Percentiles rank a stretch among this genome's conserved stretches.
phyloP scores from a whole-genome alignment of 2,329 filamentous ascomycete species.

The Podosphaera xanthii region DNA sequence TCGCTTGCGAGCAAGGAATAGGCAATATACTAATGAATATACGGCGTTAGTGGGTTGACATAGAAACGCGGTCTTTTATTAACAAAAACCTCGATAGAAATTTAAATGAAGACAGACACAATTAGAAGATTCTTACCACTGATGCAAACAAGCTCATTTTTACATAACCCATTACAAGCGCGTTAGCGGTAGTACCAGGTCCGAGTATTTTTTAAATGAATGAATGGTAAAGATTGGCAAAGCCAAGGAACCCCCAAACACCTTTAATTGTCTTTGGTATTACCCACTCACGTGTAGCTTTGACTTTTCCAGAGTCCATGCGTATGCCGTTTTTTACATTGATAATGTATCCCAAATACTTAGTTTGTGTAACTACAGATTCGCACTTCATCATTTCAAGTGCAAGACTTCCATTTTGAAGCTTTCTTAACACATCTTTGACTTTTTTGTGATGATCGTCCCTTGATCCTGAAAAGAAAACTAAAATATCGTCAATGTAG shows the following conservation, averaged over 20 bases:
- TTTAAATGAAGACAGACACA: no score
- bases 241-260: neutral
- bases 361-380: constrained; percentile 1
- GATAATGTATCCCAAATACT: constrained; percentile 3
- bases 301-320: neutral
- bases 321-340: neutral
- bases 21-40: no score
- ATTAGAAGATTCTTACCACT: no score
- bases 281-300: neutral
- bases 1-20: no score
- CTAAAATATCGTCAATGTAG: neutral
- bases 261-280: neutral
- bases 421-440: neutral
- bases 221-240: neutral
- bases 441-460: neutral
- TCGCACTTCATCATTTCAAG: neutral
- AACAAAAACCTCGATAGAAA: no score
- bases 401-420: neutral
- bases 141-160: no score
- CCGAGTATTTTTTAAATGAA: neutral
- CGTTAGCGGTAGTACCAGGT: neutral
- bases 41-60: no score
- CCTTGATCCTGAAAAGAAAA: neutral
- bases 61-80: no score
- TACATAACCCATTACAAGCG: neutral